These are phyloP conservation scores for Pterula multifida DNA, from an alignment of 1,284 basidiomycete species.

Conservation along the genomic window DNA sequence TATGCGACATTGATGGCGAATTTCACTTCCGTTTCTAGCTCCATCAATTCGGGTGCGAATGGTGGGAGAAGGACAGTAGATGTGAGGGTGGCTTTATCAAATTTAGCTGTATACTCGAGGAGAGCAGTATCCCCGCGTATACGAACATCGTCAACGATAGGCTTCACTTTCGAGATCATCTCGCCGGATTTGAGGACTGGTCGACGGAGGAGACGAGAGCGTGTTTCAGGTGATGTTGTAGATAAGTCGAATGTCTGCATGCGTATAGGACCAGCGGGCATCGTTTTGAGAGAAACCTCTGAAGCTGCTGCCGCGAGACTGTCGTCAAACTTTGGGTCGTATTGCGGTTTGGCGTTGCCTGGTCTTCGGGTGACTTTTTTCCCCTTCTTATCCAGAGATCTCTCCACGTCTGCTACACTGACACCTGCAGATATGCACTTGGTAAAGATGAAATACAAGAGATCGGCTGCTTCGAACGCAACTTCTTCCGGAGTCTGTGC, in stretches of 20 bases:
- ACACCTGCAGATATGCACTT: conserved; percentile 85
- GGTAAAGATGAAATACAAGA: conserved; percentile 89
- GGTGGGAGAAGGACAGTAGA: conserved; percentile 60
- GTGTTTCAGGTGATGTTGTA: conserved; percentile 40
- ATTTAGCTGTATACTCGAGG: conserved; percentile 84
- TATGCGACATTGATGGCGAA: conserved; percentile 90
- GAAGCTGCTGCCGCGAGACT: conserved; percentile 17
- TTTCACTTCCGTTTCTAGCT: conserved; percentile 53
- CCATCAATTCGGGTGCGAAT: conserved; percentile 46
- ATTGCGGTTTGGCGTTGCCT: conserved; percentile 92
- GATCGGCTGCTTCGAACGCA: conserved; percentile 94
- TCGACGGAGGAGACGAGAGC: conserved; percentile 67
- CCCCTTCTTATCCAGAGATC: conserved; percentile 77
- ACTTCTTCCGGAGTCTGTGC: conserved; percentile 77
- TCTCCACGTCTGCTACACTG: conserved; percentile 75
- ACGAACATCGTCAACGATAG: conserved; percentile 87
- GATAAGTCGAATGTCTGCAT: conserved; percentile 68
- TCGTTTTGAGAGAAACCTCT: neutral
- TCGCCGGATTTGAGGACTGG: conserved; percentile 89
- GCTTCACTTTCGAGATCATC: conserved; percentile 92
- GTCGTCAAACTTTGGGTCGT: conserved; percentile 28
- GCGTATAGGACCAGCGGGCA: conserved; percentile 36
- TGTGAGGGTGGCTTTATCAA: conserved; percentile 69
- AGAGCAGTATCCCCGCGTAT: conserved; percentile 80
- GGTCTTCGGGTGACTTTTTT: conserved; percentile 80